Conservation (phyloP, 768 basidiomycete genomes). For the Sarcomyxa edulis region DNA sequence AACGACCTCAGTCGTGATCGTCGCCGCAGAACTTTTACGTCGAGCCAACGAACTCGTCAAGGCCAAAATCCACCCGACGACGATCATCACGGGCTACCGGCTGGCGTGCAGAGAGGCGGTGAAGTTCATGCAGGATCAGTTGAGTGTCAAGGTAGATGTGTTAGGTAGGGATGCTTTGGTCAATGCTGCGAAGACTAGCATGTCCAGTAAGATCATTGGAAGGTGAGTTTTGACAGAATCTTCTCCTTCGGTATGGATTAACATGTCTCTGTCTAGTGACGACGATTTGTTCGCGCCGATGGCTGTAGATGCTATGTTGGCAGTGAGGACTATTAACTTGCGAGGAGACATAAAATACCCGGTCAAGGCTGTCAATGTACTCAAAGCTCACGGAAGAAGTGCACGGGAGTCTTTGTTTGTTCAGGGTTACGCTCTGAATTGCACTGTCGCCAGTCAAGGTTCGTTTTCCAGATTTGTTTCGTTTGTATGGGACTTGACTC, state of each 20-base stretch:
- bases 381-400: slow-evolving; percentile 96
- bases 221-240: slow-evolving; percentile 52
- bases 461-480: slow-evolving; percentile 12
- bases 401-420: slow-evolving; percentile 93
- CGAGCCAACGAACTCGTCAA: slow-evolving; percentile 98
- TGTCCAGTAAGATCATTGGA: slow-evolving; percentile 98
- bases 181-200: slow-evolving; percentile 96
- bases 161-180: slow-evolving; percentile 90
- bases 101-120: slow-evolving; percentile 97
- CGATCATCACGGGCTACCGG: slow-evolving; percentile 97
- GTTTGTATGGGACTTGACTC: neutral
- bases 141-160: slow-evolving; percentile 89
- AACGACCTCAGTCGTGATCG: slow-evolving; percentile 96
- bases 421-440: slow-evolving; percentile 95
- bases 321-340: slow-evolving; percentile 90
- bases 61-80: slow-evolving; percentile 97
- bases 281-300: slow-evolving; percentile 97
- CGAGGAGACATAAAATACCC: slow-evolving; percentile 98
- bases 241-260: slow-evolving; percentile 1
- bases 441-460: slow-evolving; percentile 99
- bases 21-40: slow-evolving; percentile 94
- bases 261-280: slow-evolving; percentile 49
- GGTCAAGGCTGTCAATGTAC: slow-evolving; percentile 96
- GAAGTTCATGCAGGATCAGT: slow-evolving; percentile 95
- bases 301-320: slow-evolving; percentile 98